These are phyloP conservation scores for Microcos paniculata DNA, from an alignment of 345 rosid species.

Conservation along the genomic window DNA sequence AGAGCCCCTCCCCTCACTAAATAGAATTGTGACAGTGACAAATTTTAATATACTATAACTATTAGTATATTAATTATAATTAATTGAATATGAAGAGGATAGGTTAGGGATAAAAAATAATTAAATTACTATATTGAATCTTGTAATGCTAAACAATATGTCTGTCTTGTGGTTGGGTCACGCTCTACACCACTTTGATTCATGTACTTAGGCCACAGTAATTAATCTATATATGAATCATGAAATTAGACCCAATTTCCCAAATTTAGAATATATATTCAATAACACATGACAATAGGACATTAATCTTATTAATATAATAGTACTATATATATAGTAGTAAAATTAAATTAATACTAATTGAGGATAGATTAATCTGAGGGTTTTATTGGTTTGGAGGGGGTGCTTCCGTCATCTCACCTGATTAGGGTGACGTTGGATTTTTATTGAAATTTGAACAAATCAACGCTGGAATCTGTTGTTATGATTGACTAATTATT, in stretches of 20 bases:
- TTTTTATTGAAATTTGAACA: neutral
- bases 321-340: neutral
- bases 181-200: slow-evolving; percentile 7
- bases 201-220: too few species aligned
- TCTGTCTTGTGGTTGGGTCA: slow-evolving; percentile 14
- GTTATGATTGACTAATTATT: slow-evolving; percentile 13
- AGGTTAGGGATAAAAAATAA: too few species aligned
- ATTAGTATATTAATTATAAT: too few species aligned
- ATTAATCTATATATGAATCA: neutral
- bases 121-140: neutral
- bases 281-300: neutral
- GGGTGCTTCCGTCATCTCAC: slow-evolving; percentile 19
- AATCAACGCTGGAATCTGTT: slow-evolving; percentile 8
- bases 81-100: too few species aligned
- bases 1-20: too few species aligned
- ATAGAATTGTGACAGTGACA: too few species aligned
- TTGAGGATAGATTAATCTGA: neutral
- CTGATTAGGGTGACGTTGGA: slow-evolving; percentile 21
- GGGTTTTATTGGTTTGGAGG: neutral
- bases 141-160: neutral
- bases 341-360: too few species aligned
- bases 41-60: too few species aligned
- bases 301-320: neutral
- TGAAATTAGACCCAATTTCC: neutral
- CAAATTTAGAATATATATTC: neutral